Base-by-base conservation (phyloP, 768 basidiomycete genomes). In the Agrocybe praecox region DNA sequence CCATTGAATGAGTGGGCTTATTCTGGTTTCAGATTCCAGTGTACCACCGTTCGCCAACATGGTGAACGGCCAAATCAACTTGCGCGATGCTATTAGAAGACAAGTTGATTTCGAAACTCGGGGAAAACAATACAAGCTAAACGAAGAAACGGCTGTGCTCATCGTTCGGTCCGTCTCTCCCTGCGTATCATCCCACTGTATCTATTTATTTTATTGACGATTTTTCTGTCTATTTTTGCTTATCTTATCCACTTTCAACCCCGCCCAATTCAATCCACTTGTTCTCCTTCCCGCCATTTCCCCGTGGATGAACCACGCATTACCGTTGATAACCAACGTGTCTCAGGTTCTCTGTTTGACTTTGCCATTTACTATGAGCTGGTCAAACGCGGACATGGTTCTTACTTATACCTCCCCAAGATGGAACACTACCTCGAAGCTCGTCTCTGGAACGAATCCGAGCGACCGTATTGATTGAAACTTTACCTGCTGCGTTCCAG, bases 401-500 rank as follows among this genome's bases (percentile, higher is more conserved):
- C n/a, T 6, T 98, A 98, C 74, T 98, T 94, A 75, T 98, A 98
- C 74, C 89, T 98, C 29, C 97, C 97, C 56, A 99, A 99, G 82
- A 98, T 99, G 92, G 96, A 99, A 74, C 95, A 98, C 76, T 94
- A 98, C 70, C 87, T 90, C 57, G 95, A 96, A 70, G 94, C 94
- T 9, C 90, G 94, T 66, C 86, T 97, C 42, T 98, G 96, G 96
- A 96, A 98, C 75, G 96, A 99, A 90, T 98, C 70, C 85, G 97
- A 36, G 96, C 84, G 6, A 98, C 97, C 2, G 95, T 97, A 24
- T 80, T 98, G 62, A 96, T 98, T 59, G 97, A 98, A 76, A 98
- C 96, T n/a, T n/a, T n/a, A n/a, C n/a, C n/a, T n/a, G n/a, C n/a
- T n/a, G n/a, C n/a, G n/a, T n/a, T n/a, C n/a, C n/a, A n/a, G n/a